Percentiles rank a stretch among this genome's conserved stretches.
phyloP scores from a whole-genome alignment of 768 basidiomycete species.

The Mycena olivaceomarginata region DNA sequence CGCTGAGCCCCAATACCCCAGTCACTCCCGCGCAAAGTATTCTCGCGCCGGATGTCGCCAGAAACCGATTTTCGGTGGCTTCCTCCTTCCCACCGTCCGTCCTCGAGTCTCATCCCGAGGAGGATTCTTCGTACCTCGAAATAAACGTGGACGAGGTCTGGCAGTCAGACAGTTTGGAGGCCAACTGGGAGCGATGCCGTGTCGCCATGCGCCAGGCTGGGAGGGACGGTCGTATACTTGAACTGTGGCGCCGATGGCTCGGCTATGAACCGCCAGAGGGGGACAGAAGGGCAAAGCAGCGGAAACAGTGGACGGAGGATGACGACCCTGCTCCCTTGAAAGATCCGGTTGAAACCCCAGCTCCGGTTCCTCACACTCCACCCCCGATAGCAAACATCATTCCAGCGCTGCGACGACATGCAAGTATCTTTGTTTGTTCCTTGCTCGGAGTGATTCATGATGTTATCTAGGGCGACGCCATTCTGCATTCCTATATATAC shows the following conservation, averaged over 20 bases:
- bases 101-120: conserved; percentile 39
- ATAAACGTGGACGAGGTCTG: conserved; percentile 66
- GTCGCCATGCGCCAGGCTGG: conserved; percentile 70
- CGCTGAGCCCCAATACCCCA: conserved; percentile 43
- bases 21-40: conserved; percentile 21
- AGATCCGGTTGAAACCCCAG: conserved; percentile 45
- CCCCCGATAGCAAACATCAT: conserved; percentile 61
- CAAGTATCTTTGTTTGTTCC: conserved; percentile 55
- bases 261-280: conserved; percentile 58
- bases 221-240: conserved; percentile 84
- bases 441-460: conserved; percentile 26
- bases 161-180: conserved; percentile 68
- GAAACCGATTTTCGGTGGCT: conserved; percentile 47
- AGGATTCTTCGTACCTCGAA: conserved; percentile 33
- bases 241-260: conserved; percentile 87
- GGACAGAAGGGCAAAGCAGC: conserved; percentile 59
- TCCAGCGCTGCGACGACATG: conserved; percentile 75
- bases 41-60: conserved; percentile 42
- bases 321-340: conserved; percentile 57
- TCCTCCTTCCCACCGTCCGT: conserved; percentile 56
- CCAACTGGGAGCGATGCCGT: conserved; percentile 78
- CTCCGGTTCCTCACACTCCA: conserved; percentile 51
- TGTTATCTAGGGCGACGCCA: conserved; percentile 67
- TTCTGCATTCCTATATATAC: conserved; percentile 79
- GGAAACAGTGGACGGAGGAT: conserved; percentile 70